Evolutionary conservation across 202 grass and related monocot genomes (phyloP), one percentile per base, ranked within the genome.

Genomic region (Zizania palustris): DNA sequence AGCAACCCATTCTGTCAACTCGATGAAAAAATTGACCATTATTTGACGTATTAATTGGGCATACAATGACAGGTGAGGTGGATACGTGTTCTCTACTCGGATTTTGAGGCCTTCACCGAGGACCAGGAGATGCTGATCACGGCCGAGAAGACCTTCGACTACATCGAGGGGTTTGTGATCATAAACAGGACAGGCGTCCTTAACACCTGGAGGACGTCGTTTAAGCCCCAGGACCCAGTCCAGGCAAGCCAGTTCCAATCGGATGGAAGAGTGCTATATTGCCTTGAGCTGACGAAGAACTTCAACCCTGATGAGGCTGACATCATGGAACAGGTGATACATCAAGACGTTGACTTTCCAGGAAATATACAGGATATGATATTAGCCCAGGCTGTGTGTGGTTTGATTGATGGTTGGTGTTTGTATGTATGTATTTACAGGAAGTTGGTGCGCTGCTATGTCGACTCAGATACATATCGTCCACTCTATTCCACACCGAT

Each of bases 111-210:
- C 75, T 99, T 99, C 54, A 90, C 83, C 6, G 89, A 92, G 87
- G 96, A 99, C 82, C 96, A 95, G 88, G 96, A 99, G 80, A 86
- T 79, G 83, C 81, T 99, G 11, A 95, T 99, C 71, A 64, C 88
- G 6, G 41, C 62, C 41, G 78, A 90, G 60, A 59, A 77, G 51
- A 95, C 89, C 41, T 95, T 99, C 48, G 92, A 99, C 77, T 99
- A 99, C 79, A 83, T 99, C 39, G 96, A 99, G 64, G 96, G 96
- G 11, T 99, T 99, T 73, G 96, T 95, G 67, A 99, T 87, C 76
- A 99, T 99, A 78, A 99, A 99, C 67, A 86, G 85, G 80, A 99
- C 96, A n/a, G 92, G 92, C 7, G 80, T 99, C 51, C 82, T 99
- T 20, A 99, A 96, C 85, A 96, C 90, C 75, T 99, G 96, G 96